phyloP scores from a whole-genome alignment of 2,329 filamentous ascomycete species.

The Aureobasidium zeae region DNA sequence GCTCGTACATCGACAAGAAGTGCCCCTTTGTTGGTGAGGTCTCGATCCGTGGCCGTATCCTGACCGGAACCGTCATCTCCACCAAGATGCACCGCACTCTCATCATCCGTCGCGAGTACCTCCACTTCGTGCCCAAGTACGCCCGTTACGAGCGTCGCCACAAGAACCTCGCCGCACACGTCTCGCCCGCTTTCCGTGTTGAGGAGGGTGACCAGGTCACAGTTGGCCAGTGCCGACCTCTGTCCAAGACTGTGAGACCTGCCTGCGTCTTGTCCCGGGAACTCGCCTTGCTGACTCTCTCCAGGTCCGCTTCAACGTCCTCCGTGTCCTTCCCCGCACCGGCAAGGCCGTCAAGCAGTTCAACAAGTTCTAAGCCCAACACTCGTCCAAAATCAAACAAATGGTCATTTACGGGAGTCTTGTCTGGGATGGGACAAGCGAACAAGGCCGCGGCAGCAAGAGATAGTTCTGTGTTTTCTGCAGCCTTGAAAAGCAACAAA shows the following conservation, averaged over 20 bases:
- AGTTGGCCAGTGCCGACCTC: conserved; percentile 97
- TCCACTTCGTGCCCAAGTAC: conserved; percentile 99
- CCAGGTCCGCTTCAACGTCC: conserved; percentile 98
- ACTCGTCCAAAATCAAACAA: not conserved
- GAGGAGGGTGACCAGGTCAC: conserved; percentile 99
- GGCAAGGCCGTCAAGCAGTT: conserved; percentile 97
- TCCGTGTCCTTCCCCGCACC: conserved; percentile 94
- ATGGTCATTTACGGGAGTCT: conserved; percentile 18
- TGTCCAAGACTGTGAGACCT: conserved; percentile 91
- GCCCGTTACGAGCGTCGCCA: conserved; percentile 99
- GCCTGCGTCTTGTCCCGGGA: not conserved
- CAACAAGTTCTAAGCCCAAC: conserved; percentile 77
- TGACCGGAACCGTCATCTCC: conserved; percentile 96
- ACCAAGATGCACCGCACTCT: conserved; percentile 99
- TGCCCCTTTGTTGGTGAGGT: conserved; percentile 99
- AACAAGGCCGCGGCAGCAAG: conserved; percentile 5
- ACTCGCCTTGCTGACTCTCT: conserved; percentile 12
- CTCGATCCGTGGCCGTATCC: conserved; percentile 99
- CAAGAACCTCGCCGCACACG: conserved; percentile 99
- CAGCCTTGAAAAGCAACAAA: conserved; percentile 12
- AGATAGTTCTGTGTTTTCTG: conserved; percentile 12
- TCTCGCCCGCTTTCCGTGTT: conserved; percentile 99
- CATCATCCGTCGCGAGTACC: conserved; percentile 99
- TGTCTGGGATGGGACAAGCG: conserved; percentile 16
- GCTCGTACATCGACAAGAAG: conserved; percentile 99